These are phyloP conservation scores for Hyaloscypha finlandica DNA, from an alignment of 495 filamentous ascomycete genomes.

Conservation along the genomic window DNA sequence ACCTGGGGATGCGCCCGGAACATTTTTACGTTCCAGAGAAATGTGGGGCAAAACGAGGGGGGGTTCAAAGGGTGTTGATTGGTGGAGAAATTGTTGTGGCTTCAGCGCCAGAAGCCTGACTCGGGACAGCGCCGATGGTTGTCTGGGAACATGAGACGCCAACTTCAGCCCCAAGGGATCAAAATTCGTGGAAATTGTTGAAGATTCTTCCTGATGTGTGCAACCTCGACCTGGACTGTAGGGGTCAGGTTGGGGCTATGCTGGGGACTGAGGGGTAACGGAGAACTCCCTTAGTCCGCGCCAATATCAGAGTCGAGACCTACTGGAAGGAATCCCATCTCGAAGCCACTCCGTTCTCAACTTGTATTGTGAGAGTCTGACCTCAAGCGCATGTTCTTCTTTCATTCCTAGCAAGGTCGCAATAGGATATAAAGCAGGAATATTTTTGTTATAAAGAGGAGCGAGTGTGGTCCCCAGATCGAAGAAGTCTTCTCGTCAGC, in stretches of 20 bases:
- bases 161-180: background rate
- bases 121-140: background rate
- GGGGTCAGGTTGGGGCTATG: background rate
- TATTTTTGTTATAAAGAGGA: too few relatives aligned
- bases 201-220: background rate
- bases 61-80: background rate
- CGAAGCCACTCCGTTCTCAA: background rate
- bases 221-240: background rate
- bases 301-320: background rate
- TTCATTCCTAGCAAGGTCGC: too few relatives aligned
- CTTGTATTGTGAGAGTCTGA: background rate
- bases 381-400: too few relatives aligned
- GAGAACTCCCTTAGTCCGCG: background rate
- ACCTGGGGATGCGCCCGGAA: background rate
- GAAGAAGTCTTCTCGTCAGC: too few relatives aligned
- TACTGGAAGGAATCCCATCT: background rate
- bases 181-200: conserved; percentile 9
- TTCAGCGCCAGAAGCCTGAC: background rate
- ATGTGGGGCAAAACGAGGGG: conserved; percentile 1
- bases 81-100: conserved; percentile 13
- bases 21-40: background rate
- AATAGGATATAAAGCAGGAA: too few relatives aligned
- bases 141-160: background rate
- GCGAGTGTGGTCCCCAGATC: too few relatives aligned
- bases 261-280: background rate